Evolutionary conservation across 805 yeast genomes (phyloP).

Genomic region (Yueomyces sinensis): DNA sequence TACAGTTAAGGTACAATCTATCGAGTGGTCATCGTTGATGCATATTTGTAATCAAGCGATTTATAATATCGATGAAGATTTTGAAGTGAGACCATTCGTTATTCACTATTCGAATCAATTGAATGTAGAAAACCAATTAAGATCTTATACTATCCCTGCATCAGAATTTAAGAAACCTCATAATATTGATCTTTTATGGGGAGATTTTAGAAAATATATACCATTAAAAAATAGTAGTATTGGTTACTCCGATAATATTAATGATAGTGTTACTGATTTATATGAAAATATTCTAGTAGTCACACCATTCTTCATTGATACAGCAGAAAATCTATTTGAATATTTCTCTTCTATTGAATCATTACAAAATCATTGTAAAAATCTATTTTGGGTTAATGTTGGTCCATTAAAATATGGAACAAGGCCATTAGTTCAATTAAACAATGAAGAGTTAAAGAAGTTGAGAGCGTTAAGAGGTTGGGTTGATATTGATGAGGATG

Average conservation of each 20-base stretch:
- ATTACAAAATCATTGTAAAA: conserved; percentile 20
- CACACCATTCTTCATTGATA: conserved; percentile 74
- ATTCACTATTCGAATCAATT: conserved; percentile 61
- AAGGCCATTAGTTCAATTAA: conserved; percentile 63
- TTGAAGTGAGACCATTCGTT: conserved; percentile 35
- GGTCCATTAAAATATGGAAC: conserved; percentile 93
- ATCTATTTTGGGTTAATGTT: conserved; percentile 71
- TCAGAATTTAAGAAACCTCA: conserved; percentile 27
- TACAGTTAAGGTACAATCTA: conserved; percentile 44
- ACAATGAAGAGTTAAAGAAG: conserved; percentile 50
- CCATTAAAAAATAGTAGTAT: conserved; percentile 1
- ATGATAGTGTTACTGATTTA: too few species aligned
- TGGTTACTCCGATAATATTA: conserved; percentile 6
- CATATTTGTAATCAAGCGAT: conserved; percentile 50
- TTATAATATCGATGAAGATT: conserved; percentile 21
- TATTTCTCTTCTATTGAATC: conserved; percentile 55
- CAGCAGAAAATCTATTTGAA: conserved; percentile 75
- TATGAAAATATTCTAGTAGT: conserved; percentile 42
- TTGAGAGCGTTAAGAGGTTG: conserved; percentile 52
- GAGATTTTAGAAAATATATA: conserved; percentile 51
- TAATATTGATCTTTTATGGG: conserved; percentile 36
- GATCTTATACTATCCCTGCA: conserved; percentile 25
- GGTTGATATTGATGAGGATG: conserved; percentile 26
- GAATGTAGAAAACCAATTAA: conserved; percentile 34
- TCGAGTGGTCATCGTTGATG: conserved; percentile 73